These are phyloP conservation scores for Gryganskiella cystojenkinii DNA, from an alignment of 192 early-diverging fungal genomes.

Conservation along the genomic window DNA sequence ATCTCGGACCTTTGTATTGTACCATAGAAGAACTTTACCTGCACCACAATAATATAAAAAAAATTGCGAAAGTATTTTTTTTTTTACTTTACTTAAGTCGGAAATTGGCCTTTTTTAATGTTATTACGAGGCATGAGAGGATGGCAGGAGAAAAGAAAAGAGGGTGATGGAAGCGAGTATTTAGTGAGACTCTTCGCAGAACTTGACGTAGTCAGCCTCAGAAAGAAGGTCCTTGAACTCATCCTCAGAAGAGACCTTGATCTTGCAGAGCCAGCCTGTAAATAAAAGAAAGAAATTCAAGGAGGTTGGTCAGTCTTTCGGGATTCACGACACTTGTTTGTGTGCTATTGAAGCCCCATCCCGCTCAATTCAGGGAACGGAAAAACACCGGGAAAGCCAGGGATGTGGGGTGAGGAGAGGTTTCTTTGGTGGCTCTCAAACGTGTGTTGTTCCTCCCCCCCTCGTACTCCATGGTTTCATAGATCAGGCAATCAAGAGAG, in stretches of 20 bases:
- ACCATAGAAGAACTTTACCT: too few species aligned
- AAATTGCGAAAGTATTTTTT: too few species aligned
- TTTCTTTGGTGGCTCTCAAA: neutral
- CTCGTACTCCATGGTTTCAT: conserved; percentile 9
- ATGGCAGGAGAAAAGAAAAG: neutral
- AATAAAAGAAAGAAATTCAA: conserved; percentile 4
- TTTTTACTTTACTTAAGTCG: neutral
- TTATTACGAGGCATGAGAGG: neutral
- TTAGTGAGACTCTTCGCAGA: conserved; percentile 54
- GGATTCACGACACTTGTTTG: neutral
- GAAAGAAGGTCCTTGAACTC: conserved; percentile 81
- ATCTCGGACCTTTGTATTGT: too few species aligned
- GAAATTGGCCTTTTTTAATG: neutral
- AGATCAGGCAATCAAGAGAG: conserved; percentile 1
- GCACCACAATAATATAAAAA: too few species aligned
- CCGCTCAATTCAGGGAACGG: neutral
- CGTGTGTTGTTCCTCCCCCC: neutral
- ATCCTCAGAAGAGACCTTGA: conserved; percentile 74
- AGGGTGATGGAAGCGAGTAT: neutral
- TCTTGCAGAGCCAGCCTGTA: conserved; percentile 93
- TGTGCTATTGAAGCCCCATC: neutral
- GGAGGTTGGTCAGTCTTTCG: neutral
- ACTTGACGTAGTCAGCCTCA: conserved; percentile 73
- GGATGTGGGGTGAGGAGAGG: too few species aligned
- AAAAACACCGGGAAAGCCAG: too few species aligned